Evolutionary conservation across 2,329 filamentous ascomycete genomes (phyloP).

Genomic region (Colletotrichum tanaceti): DNA sequence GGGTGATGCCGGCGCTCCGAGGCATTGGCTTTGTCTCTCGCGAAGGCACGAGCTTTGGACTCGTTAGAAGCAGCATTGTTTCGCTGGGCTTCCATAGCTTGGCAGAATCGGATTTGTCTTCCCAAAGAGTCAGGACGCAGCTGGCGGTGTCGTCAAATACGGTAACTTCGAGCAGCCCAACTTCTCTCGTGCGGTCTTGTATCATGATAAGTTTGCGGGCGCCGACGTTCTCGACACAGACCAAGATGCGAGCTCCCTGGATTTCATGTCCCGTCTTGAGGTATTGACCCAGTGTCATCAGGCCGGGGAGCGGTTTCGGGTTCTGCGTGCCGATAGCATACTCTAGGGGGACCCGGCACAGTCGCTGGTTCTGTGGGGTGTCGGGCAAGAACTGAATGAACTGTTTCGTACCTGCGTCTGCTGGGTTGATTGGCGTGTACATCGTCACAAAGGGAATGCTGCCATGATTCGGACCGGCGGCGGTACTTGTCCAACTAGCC

Average conservation of each 20-base stretch:
- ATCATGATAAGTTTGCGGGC: constrained; percentile 59
- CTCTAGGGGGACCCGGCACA: constrained; percentile 59
- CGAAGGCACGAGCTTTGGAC: constrained; percentile 47
- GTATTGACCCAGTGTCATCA: constrained; percentile 69
- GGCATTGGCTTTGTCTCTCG: constrained; percentile 13
- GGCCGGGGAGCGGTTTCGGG: constrained; percentile 50
- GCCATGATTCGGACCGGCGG: constrained; percentile 49
- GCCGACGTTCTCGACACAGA: constrained; percentile 69
- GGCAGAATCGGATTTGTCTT: constrained; percentile 58
- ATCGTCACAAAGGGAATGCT: constrained; percentile 57
- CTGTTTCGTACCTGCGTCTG: constrained; percentile 59
- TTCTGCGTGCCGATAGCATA: constrained; percentile 43
- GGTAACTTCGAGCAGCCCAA: constrained; percentile 60
- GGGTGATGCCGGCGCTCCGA: constrained; percentile 43
- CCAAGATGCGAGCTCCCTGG: constrained; percentile 61
- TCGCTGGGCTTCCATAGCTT: constrained; percentile 58
- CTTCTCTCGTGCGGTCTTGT: background rate
- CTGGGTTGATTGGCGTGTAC: constrained; percentile 68
- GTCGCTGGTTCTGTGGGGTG: constrained; percentile 41
- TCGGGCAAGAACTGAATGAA: constrained; percentile 66
- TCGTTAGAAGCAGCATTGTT: constrained; percentile 63
- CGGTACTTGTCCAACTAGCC: constrained; percentile 65
- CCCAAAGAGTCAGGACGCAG: constrained; percentile 66
- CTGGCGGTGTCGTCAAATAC: constrained; percentile 69
- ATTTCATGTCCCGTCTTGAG: constrained; percentile 65